These are phyloP conservation scores for Hypomyces rosellus DNA, from an alignment of 2,329 filamentous ascomycete genomes.

Conservation along the genomic window DNA sequence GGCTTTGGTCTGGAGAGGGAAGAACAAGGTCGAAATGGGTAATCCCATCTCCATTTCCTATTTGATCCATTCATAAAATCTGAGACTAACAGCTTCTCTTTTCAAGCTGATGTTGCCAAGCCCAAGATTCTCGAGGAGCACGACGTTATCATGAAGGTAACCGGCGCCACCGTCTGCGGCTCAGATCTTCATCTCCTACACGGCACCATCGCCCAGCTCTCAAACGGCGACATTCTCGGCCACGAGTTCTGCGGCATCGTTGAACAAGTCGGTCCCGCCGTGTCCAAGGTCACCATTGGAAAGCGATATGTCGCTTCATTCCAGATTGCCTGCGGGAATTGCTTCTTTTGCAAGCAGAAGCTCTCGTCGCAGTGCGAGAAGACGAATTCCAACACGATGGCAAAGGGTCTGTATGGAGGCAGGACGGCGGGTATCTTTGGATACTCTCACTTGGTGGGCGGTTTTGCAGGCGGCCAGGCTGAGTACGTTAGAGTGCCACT, in stretches of 20 bases:
- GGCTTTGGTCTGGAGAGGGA: conserved; percentile 75
- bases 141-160: conserved; percentile 78
- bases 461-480: conserved; percentile 81
- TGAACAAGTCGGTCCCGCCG: conserved; percentile 47
- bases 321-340: conserved; percentile 70
- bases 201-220: conserved; percentile 49
- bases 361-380: conserved; percentile 72
- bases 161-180: conserved; percentile 52
- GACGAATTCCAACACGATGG: conserved; percentile 67
- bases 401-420: conserved; percentile 72
- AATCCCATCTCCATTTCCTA: conserved; percentile 5
- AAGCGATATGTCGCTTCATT: conserved; percentile 77
- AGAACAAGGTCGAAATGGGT: conserved; percentile 68
- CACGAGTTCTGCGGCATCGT: conserved; percentile 55
- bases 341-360: conserved; percentile 74
- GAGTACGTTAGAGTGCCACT: conserved; percentile 80
- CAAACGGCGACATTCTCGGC: conserved; percentile 61
- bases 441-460: conserved; percentile 74
- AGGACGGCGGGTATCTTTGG: conserved; percentile 69
- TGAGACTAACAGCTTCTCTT: background rate
- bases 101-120: conserved; percentile 55
- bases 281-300: conserved; percentile 50
- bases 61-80: background rate
- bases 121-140: conserved; percentile 65
- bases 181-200: conserved; percentile 54